Evolutionary conservation across 2,329 filamentous ascomycete species (phyloP), one percentile per base, ranked within the genome.

Genomic region (Ophiostoma fasciatum): DNA sequence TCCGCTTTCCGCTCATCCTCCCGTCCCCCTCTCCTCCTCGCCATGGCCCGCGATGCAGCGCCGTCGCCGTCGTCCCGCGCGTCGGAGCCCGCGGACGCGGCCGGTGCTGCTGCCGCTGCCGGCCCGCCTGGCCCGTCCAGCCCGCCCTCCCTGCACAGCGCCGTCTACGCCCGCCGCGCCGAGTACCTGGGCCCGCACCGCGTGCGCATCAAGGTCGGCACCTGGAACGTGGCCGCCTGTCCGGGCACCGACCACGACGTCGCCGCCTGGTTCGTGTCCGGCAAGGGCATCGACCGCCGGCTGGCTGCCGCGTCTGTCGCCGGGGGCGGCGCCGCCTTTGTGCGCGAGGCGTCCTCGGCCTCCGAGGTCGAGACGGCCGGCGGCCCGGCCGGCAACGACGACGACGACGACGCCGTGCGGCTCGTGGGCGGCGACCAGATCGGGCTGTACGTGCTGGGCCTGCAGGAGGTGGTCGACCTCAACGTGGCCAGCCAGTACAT

Each of bases 391-490:
- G n/a, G n/a, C n/a, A n/a, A n/a, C n/a, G 49, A 44, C 4, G 23
- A 28, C 5, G 43, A 49, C 19, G 40, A 51, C 1, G 46, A 52
- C 19, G 48, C 51, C 1, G 46, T 64, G 20, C 60, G 59, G 6
- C 46, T 79, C 2, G 59, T 72, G 1, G 70, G 68, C 9, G 68
- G 67, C 22, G 68, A 78, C 17, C 73, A 84, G n/a, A 70, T 96
- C 29, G 87, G 81, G 2, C 68, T 98, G 13, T 98, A 96, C 51
- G 82, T 87, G 0, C 63, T 98, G 7, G 88, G 85, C 0, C 59
- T 98, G 37, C 90, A 98, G 52, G 90, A 98, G 58, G 75, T 96
- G 19, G 80, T 94, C 10, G 84, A 94, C 53, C 66, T 98, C 39
- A 79, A 77, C 19, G 78, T 80, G 22, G 74, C 84, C 4, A 70